phyloP scores from a whole-genome alignment of 257 asterid genomes.

The Marsdenia floribunda region DNA sequence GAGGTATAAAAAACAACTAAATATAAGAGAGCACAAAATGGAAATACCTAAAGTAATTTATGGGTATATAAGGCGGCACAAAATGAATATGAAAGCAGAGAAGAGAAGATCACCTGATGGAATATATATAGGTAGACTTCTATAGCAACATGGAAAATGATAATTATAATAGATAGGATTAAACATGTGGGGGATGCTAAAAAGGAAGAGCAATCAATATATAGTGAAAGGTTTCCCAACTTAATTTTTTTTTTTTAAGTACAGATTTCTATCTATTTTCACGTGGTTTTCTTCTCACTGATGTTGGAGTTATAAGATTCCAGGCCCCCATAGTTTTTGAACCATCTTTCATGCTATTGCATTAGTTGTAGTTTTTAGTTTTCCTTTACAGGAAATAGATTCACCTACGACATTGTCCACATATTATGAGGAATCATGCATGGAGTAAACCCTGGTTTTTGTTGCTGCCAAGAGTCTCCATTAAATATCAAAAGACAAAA shows the following conservation, averaged over 20 bases:
- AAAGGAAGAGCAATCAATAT: too few relatives aligned
- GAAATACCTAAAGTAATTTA: too few relatives aligned
- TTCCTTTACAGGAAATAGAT: conserved; percentile 71
- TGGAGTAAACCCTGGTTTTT: conserved; percentile 6
- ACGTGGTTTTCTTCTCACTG: not conserved
- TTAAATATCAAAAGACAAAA: not conserved
- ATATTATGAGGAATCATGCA: conserved; percentile 56
- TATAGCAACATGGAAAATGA: too few relatives aligned
- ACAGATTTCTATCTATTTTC: not conserved
- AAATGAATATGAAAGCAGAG: too few relatives aligned
- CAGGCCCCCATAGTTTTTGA: not conserved
- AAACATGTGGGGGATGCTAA: too few relatives aligned
- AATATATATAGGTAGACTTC: too few relatives aligned
- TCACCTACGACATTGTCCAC: conserved; percentile 90
- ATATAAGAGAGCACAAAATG: too few relatives aligned
- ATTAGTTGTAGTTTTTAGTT: not conserved
- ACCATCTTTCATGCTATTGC: not conserved
- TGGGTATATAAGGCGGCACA: too few relatives aligned
- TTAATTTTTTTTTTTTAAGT: too few relatives aligned
- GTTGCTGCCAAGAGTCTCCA: not conserved
- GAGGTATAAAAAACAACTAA: too few relatives aligned
- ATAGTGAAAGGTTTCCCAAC: not conserved
- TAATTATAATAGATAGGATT: too few relatives aligned
- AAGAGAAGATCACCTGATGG: too few relatives aligned
- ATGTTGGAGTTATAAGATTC: not conserved